These are phyloP conservation scores for Pyrus pyrifolia DNA, from an alignment of 306 rosid genomes.

Conservation along the genomic window DNA sequence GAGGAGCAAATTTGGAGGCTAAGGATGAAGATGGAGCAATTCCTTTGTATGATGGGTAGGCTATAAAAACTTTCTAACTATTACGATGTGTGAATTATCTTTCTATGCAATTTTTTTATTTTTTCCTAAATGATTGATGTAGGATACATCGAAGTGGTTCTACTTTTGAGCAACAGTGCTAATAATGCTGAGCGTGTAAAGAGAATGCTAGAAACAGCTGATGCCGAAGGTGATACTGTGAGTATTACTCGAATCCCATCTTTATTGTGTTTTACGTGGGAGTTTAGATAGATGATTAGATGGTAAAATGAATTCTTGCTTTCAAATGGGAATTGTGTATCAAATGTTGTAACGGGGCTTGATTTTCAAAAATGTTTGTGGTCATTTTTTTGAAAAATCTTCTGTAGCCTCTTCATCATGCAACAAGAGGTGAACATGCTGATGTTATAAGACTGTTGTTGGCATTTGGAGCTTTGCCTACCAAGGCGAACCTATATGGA, in stretches of 20 bases:
- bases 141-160: conserved; percentile 74
- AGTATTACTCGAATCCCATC: conserved; percentile 20
- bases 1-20: conserved; percentile 74
- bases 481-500: conserved; percentile 55
- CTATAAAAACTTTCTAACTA: neutral
- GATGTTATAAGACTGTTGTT: conserved; percentile 51
- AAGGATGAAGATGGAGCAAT: conserved; percentile 82
- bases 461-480: conserved; percentile 60
- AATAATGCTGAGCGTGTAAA: conserved; percentile 37
- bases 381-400: conserved; percentile 9
- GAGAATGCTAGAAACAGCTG: conserved; percentile 78
- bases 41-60: conserved; percentile 90
- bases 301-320: neutral
- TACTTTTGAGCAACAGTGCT: conserved; percentile 53
- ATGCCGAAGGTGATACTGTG: conserved; percentile 89
- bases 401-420: conserved; percentile 92
- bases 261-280: neutral
- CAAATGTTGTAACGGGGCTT: neutral
- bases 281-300: neutral
- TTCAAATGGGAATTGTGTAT: neutral
- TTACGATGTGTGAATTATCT: neutral
- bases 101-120: neutral
- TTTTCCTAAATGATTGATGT: conserved; percentile 3
- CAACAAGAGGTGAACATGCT: conserved; percentile 87
- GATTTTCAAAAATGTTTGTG: neutral